Evolutionary conservation across 768 basidiomycete genomes (phyloP), one percentile per base, ranked within the genome.

Genomic region (Boletus patriciae): DNA sequence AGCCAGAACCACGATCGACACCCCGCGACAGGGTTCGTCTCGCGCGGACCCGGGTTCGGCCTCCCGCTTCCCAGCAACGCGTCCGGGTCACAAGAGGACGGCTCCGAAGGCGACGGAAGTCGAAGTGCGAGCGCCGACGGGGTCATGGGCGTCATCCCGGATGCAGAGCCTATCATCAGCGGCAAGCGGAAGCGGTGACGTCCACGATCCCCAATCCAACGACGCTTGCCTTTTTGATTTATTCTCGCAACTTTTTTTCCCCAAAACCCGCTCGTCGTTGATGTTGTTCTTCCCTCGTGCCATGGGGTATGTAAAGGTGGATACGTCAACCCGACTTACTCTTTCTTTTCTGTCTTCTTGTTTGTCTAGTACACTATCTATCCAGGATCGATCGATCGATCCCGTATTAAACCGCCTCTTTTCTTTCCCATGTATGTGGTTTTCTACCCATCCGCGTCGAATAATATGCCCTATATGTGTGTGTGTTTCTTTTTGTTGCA

Each of bases 171-270:
- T 15, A 27, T 66, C 31, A 36, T 66, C 13, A 68, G 63, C 43
- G 65, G 63, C 36, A 66, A 66, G 51, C 65, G 65, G 53, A 66
- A 66, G 36, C 65, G 65, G 50, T 66, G 44, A 66, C 19, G 6
- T 34, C 11, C 33, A 12, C 33, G 34, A 25, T 25, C 25, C 25
- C 25, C 25, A 25, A 25, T 25, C 25, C 25, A 25, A 25, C 19
- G 25, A 2, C 25, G 5, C n/a, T 27, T 23, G 6, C 10, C 29
- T 29, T 8, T 41, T 19, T 25, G 25, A 34, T 34, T 34, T 34
- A 34, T 36, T 53, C 15, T 29, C 16, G 23, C 21, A 27, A 6
- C 1, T 25, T 21, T n/a, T 36, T 34, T 15, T 5, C 34, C 10
- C 25, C 25, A 41, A 46, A 54, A 40, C 33, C 31, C 46, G 19